Conservation (phyloP, 768 basidiomycete species). For the Tephrocybe rancida region DNA sequence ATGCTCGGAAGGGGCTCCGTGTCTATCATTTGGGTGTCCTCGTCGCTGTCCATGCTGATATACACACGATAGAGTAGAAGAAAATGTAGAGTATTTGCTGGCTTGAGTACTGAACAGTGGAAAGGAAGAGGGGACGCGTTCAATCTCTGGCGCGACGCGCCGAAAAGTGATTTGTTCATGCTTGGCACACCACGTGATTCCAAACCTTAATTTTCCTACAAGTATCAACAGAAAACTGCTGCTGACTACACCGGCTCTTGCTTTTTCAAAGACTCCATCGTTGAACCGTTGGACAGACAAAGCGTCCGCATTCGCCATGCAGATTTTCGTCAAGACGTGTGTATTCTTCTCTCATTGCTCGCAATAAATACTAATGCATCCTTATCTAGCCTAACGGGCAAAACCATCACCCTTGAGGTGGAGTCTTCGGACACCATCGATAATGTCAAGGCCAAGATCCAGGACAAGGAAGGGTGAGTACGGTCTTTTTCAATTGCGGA, state of each 20-base stretch:
- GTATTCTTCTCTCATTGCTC: slow-evolving; percentile 28
- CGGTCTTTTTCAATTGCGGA: neutral
- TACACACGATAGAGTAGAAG: neutral
- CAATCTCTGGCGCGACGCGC: slow-evolving; percentile 17
- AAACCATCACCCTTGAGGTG: slow-evolving; percentile 98
- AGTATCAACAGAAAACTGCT: slow-evolving; percentile 19
- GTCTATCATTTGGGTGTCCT: slow-evolving; percentile 55
- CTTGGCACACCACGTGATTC: slow-evolving; percentile 6
- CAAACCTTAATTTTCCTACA: slow-evolving; percentile 17
- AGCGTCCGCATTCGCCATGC: slow-evolving; percentile 77
- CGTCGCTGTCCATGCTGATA: slow-evolving; percentile 58
- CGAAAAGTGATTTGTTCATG: slow-evolving; percentile 3
- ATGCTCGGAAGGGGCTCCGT: slow-evolving; percentile 35
- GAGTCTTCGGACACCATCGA: slow-evolving; percentile 97
- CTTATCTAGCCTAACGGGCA: slow-evolving; percentile 85
- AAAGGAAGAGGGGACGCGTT: slow-evolving; percentile 8
- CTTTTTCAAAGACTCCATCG: slow-evolving; percentile 95
- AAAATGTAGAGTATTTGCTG: neutral
- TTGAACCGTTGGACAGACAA: slow-evolving; percentile 89
- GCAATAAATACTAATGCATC: neutral
- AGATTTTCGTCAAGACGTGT: slow-evolving; percentile 98
- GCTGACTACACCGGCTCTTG: slow-evolving; percentile 48
- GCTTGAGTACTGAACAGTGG: neutral
- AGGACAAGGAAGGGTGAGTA: slow-evolving; percentile 92
- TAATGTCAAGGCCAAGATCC: slow-evolving; percentile 97